Percentiles rank a stretch among this genome's conserved stretches.
These are phyloP conservation scores for Lodderomyces oxycetoniae DNA, from an alignment of 1,139 yeast genomes.

Conservation along the genomic window DNA sequence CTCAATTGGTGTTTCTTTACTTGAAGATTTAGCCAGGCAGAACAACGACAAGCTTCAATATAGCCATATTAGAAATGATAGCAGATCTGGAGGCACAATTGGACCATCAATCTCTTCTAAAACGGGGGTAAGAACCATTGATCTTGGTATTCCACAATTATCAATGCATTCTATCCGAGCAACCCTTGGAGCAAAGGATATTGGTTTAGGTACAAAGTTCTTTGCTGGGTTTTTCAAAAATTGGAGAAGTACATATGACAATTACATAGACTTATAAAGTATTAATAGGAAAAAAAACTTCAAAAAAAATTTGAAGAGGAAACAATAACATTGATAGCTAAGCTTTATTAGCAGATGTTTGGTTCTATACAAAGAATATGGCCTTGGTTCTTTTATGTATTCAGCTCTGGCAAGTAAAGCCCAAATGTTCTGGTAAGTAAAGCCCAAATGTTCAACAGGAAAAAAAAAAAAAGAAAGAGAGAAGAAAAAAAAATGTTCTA, in stretches of 20 bases:
- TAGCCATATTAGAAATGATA: conserved; percentile 43
- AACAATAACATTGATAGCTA: too few relatives aligned
- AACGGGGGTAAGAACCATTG: conserved; percentile 43
- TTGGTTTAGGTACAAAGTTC: conserved; percentile 38
- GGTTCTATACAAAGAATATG: too few relatives aligned
- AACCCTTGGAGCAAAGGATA: conserved; percentile 38
- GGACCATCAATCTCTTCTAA: conserved; percentile 38
- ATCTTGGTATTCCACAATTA: conserved; percentile 43
- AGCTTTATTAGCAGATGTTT: too few relatives aligned
- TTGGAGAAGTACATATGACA: conserved; percentile 31
- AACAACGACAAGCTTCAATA: conserved; percentile 31
- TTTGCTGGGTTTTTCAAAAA: conserved; percentile 34
- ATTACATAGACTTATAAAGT: conserved; percentile 20
- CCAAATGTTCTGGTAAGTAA: too few relatives aligned
- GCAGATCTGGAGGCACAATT: conserved; percentile 43
- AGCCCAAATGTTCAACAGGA: too few relatives aligned
- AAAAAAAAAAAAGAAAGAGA: background rate
- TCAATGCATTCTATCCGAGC: conserved; percentile 47
- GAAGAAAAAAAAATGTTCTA: background rate
- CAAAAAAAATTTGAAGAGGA: background rate
- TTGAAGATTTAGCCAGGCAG: conserved; percentile 28
- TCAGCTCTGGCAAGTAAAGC: too few relatives aligned
- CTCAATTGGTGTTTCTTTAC: conserved; percentile 30
- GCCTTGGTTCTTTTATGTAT: too few relatives aligned
- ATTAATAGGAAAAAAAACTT: background rate